Evolutionary conservation across 176 grass and related monocot species (phyloP), one percentile per base, ranked within the genome.

Genomic region (Aechmea fasciata): DNA sequence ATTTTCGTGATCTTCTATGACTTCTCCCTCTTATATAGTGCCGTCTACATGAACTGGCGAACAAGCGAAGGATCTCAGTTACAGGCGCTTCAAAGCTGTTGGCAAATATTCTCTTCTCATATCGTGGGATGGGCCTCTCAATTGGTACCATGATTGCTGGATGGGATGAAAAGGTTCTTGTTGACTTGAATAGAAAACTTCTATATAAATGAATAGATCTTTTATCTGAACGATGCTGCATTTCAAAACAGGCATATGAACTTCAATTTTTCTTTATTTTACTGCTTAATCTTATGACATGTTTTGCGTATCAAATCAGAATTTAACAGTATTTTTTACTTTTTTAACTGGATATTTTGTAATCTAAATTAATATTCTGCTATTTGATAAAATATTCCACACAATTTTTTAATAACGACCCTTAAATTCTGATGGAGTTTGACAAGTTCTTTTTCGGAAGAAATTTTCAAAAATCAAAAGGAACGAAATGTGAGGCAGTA

Each of bases 91-190:
- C 93, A 57, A 96, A 96, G 55, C 66, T 87, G 20, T 81, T 96
- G 69, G 86, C 93, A 41, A 97, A 97, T 67, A 90, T 90, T 70
- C 89, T 97, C 13, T 97, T 83, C 50, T 97, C 89, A 1, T 92
- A 92, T 49, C 86, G 86, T 11, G 83, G 93, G 48, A 97, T 90
- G 93, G 93, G 93, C 17, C 81, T 92, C 7, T 97, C 89, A 10
- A 89, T 92, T 6, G 93, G 89, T 70, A 97, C 93, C 73, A 97
- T 97, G 89, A 97, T 92, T 83, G 93, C 86, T 79, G 89, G 93
- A 81, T 97, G 87, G 87, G 94, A 97, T 74, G 89, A 97, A 78
- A 97, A 81, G 77, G 94, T 97, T 66, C 11, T 72, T 0, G 17
- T 29, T 76, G 12, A 2, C 57, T 73, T 54, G 10, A 20, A 63